Base-by-base conservation (phyloP, 2,329 filamentous ascomycete genomes). In the Massarina eburnea region DNA sequence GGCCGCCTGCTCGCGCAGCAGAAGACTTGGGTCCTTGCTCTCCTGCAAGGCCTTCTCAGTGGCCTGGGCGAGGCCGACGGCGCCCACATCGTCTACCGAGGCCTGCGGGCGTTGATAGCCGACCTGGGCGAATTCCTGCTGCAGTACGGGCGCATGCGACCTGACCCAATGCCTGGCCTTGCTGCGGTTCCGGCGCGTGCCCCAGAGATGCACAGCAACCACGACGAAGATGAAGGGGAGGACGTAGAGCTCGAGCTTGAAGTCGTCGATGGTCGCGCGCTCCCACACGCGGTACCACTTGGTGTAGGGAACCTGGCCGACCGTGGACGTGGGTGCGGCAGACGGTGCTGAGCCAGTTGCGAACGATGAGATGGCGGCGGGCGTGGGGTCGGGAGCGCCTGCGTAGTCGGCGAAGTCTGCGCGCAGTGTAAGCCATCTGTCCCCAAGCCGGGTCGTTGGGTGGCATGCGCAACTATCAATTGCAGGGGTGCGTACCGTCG, bases 201-300 rank as follows among this genome's bases (percentile, higher is more conserved):
- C 94, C 75, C 90, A 83, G 64, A 95, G 73, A 69, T 97, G 91
- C 52, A 95, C 75, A 33, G 85, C 68, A 55, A 96, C 77, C 55
- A 96, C 81, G 42, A 95, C 55, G 43, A 85, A 65, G 58, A 96
- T 82, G 63, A 91, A 78, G 26, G 82, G 80, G 49, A 96, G 75
- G 61, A 99, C 88, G 68, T 91, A 75, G 48, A 88, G 86, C 76
- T 99, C 94, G 62, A 86, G 81, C 73, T 84, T 84, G 80, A 99
- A 99, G 71, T 99, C 94, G 64, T 79, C 80, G 49, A 86, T 76
- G 20, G 84, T 84, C 63, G 91, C 85, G 64, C 94, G 90, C 80
- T 97, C 91, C 80, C 95, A 94, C 51, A 97, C 78, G 45, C 91
- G 90, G 76, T 97, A 99, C 94, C 94, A 99, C 77, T 89, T 90